Conservation (phyloP, 148 eudicot genomes). For the Rhododendron ovatum region DNA sequence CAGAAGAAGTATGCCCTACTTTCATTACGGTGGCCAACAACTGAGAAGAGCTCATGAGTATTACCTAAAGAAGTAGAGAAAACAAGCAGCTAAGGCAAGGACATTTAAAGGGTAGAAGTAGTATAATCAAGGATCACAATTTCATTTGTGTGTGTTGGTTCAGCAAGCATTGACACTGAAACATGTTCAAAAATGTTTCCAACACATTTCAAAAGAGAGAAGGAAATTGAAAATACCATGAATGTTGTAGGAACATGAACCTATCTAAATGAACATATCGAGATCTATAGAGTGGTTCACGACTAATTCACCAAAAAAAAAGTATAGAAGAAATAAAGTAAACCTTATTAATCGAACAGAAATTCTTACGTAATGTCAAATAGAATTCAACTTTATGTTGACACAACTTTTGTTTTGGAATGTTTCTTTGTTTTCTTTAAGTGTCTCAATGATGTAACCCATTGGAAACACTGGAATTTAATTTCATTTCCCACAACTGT, state of each 20-base stretch:
- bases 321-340: neutral
- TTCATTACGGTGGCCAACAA: neutral
- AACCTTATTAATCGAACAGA: neutral
- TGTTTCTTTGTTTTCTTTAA: neutral
- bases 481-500: neutral
- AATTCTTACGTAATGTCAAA: neutral
- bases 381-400: neutral
- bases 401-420: neutral
- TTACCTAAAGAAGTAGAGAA: neutral
- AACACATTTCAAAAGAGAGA: neutral
- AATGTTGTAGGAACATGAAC: neutral
- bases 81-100: neutral
- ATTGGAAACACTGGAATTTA: neutral
- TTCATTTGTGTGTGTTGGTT: neutral
- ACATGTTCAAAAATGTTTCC: neutral
- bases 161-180: neutral
- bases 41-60: conserved; percentile 9
- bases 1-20: neutral
- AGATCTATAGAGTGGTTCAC: neutral
- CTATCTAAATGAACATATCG: neutral
- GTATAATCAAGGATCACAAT: neutral
- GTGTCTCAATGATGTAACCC: neutral
- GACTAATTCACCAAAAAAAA: neutral
- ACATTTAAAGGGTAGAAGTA: neutral
- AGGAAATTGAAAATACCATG: neutral